phyloP scores from a whole-genome alignment of 2,329 filamentous ascomycete genomes.

The Cordyceps cateniannulata region DNA sequence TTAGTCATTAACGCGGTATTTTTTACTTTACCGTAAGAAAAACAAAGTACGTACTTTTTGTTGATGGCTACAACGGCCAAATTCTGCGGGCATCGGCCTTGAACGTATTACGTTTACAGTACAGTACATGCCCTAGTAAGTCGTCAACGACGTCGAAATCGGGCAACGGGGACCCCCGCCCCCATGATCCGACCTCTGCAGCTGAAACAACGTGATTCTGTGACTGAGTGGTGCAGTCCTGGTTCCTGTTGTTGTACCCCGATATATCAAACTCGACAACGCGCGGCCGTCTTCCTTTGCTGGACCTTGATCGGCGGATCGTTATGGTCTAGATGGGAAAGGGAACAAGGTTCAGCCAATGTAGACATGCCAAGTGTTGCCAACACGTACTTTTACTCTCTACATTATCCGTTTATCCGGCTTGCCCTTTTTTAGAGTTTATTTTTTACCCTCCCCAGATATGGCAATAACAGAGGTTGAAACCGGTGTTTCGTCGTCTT shows the following conservation, averaged over 20 bases:
- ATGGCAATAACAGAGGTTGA: no score
- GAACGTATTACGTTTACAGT: not conserved
- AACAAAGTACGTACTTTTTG: not conserved
- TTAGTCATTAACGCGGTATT: not conserved
- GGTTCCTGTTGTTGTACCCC: not conserved
- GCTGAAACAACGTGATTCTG: slow-evolving; percentile 5
- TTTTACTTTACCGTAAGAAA: not conserved
- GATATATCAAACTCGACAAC: not conserved
- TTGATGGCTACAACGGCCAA: not conserved
- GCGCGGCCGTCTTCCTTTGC: not conserved
- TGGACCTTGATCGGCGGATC: not conserved
- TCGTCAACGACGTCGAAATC: not conserved
- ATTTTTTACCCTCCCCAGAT: no score
- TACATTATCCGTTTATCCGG: no score
- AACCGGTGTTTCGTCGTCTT: no score
- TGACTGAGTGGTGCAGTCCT: not conserved
- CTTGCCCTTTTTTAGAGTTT: no score
- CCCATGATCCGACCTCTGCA: not conserved
- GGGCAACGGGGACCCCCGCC: no score
- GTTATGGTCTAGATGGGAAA: not conserved
- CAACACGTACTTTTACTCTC: no score
- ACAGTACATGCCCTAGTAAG: not conserved
- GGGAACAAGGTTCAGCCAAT: not conserved
- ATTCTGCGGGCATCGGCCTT: not conserved
- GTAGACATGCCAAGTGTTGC: not conserved